Percentiles rank a stretch among this genome's conserved stretches.
phyloP scores from a whole-genome alignment of 768 basidiomycete species.

The Rhizopogon roseolus region DNA sequence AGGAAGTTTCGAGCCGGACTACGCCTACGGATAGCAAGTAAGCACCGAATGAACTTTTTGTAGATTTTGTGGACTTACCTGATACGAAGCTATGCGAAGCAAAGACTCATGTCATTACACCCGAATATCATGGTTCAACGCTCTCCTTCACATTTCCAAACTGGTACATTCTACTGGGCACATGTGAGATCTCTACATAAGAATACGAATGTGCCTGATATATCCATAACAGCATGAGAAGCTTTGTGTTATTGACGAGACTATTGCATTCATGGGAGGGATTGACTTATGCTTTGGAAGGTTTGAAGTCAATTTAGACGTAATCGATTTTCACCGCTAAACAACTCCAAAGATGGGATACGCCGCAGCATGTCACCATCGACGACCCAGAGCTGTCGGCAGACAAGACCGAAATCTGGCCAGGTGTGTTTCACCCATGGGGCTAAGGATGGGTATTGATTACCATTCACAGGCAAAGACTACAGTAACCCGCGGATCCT shows the following conservation, averaged over 20 bases:
- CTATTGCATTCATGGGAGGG: slow-evolving; percentile 98
- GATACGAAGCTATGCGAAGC: slow-evolving; percentile 73
- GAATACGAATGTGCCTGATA: neutral
- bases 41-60: slow-evolving; percentile 16
- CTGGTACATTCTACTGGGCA: slow-evolving; percentile 98
- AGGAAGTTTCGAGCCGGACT: slow-evolving; percentile 92
- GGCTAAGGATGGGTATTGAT: neutral
- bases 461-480: slow-evolving; percentile 67
- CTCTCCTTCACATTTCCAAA: slow-evolving; percentile 95
- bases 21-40: slow-evolving; percentile 93
- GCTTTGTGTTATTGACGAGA: slow-evolving; percentile 93
- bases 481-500: slow-evolving; percentile 86
- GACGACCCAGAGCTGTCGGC: slow-evolving; percentile 72
- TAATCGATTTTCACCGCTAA: neutral
- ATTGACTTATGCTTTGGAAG: slow-evolving; percentile 92
- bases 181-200: slow-evolving; percentile 50
- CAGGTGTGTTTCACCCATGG: slow-evolving; percentile 41
- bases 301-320: slow-evolving; percentile 22
- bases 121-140: slow-evolving; percentile 95
- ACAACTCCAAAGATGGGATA: slow-evolving; percentile 73
- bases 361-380: slow-evolving; percentile 84
- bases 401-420: slow-evolving; percentile 77
- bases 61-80: slow-evolving; percentile 3
- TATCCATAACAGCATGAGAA: slow-evolving; percentile 78
- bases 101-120: slow-evolving; percentile 71